Conservation (phyloP, 164 flowering plant genomes). For the Saururus chinensis region DNA sequence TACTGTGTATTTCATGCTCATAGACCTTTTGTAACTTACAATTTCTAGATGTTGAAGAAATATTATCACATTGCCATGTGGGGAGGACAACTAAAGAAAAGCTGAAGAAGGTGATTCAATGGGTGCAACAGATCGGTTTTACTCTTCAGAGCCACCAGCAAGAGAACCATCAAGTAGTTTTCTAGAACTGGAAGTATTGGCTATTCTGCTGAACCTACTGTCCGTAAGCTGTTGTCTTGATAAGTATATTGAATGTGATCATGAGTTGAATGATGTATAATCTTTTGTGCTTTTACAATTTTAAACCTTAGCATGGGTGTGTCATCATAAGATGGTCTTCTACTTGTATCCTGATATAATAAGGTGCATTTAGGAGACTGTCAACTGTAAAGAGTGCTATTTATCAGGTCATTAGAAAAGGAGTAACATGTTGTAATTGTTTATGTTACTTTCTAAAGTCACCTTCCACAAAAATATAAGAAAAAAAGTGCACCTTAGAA, state of each 20-base stretch:
- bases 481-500: no score
- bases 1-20: not conserved
- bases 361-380: not conserved
- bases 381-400: not conserved
- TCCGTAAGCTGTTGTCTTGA: not conserved
- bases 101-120: constrained; percentile 47
- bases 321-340: not conserved
- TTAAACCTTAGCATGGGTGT: not conserved
- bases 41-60: constrained; percentile 31
- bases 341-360: no score
- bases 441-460: not conserved
- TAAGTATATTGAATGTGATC: not conserved
- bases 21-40: not conserved
- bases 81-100: constrained; percentile 48
- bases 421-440: not conserved
- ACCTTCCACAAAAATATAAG: not conserved
- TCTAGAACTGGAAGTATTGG: not conserved
- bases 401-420: not conserved
- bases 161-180: not conserved
- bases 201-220: not conserved
- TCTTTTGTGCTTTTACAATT: not conserved
- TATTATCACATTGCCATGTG: constrained; percentile 24
- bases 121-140: constrained; percentile 34
- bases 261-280: not conserved
- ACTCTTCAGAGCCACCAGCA: constrained; percentile 11